phyloP scores from a whole-genome alignment of 345 rosid genomes.

The Streptanthus diversifolius region DNA sequence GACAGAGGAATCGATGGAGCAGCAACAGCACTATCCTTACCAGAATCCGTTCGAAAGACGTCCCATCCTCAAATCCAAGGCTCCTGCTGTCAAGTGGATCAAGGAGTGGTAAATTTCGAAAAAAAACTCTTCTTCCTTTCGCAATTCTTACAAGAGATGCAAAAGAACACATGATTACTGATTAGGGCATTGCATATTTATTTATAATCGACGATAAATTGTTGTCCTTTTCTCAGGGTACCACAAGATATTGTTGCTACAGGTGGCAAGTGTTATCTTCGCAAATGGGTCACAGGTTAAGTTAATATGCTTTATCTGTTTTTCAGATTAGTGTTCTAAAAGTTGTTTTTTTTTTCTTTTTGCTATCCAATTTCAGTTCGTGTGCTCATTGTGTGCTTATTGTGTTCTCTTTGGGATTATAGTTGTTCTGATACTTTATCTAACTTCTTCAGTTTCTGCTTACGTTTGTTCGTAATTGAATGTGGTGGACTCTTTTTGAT shows the following conservation, averaged over 20 bases:
- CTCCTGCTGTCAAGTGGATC: slow-evolving; percentile 85
- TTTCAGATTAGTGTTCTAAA: neutral
- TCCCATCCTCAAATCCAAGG: slow-evolving; percentile 58
- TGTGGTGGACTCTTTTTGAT: neutral
- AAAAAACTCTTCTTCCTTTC: neutral
- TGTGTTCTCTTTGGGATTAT: neutral
- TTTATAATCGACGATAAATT: neutral
- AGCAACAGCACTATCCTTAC: slow-evolving; percentile 37
- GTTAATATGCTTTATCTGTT: neutral
- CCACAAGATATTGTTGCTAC: slow-evolving; percentile 95
- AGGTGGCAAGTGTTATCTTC: slow-evolving; percentile 82
- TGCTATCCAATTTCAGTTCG: neutral
- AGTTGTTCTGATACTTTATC: neutral
- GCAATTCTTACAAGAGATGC: neutral
- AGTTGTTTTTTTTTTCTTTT: neutral
- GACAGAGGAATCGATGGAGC: slow-evolving; percentile 17
- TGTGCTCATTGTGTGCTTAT: neutral
- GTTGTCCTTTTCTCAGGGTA: slow-evolving; percentile 50
- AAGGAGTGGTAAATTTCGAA: slow-evolving; percentile 56
- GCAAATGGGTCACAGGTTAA: slow-evolving; percentile 92
- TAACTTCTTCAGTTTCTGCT: neutral
- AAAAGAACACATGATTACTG: neutral
- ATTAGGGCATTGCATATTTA: neutral
- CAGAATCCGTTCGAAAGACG: slow-evolving; percentile 72
- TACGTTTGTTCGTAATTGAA: neutral